A percentile compares a stretch with the other conserved stretches of the same genome.
Conservation (phyloP, 2,329 filamentous ascomycete genomes). For the Mycosphaerelloides madeirae region DNA sequence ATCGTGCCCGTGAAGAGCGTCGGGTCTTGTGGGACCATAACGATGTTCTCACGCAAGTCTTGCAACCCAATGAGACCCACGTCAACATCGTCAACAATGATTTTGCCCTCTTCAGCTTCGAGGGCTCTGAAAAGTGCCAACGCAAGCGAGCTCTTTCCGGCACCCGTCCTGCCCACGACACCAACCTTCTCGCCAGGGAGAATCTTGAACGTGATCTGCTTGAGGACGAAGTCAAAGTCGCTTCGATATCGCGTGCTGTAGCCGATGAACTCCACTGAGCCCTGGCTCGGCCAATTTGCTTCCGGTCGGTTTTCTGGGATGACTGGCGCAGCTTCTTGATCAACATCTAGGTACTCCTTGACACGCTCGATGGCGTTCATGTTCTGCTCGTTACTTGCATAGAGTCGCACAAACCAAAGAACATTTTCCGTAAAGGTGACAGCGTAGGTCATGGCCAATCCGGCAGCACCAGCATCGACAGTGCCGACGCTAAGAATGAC, state of each 20-base stretch:
- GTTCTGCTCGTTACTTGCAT: conserved; percentile 94
- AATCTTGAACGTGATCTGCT: conserved; percentile 80
- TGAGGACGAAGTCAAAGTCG: conserved; percentile 82
- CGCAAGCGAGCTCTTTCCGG: conserved; percentile 92
- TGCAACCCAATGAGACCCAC: conserved; percentile 86
- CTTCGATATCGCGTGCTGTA: conserved; percentile 86
- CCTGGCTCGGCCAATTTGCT: conserved; percentile 76
- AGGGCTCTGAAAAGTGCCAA: conserved; percentile 89
- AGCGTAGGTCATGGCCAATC: conserved; percentile 90
- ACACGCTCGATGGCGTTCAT: conserved; percentile 99
- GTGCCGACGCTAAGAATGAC: conserved; percentile 76
- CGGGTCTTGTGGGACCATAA: conserved; percentile 95
- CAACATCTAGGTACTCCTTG: conserved; percentile 93
- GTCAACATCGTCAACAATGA: conserved; percentile 86
- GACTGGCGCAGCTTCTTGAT: conserved; percentile 79
- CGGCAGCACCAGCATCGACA: conserved; percentile 86
- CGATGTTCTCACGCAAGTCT: conserved; percentile 87
- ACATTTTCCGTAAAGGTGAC: conserved; percentile 97
- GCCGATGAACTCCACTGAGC: conserved; percentile 78
- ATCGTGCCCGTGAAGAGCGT: conserved; percentile 92
- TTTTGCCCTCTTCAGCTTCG: conserved; percentile 84
- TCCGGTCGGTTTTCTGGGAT: conserved; percentile 74
- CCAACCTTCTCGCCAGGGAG: conserved; percentile 85
- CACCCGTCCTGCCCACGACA: conserved; percentile 91
- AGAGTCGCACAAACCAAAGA: conserved; percentile 90